These are phyloP conservation scores for Calycina herbarum DNA, from an alignment of 2,329 filamentous ascomycete genomes.

Conservation along the genomic window DNA sequence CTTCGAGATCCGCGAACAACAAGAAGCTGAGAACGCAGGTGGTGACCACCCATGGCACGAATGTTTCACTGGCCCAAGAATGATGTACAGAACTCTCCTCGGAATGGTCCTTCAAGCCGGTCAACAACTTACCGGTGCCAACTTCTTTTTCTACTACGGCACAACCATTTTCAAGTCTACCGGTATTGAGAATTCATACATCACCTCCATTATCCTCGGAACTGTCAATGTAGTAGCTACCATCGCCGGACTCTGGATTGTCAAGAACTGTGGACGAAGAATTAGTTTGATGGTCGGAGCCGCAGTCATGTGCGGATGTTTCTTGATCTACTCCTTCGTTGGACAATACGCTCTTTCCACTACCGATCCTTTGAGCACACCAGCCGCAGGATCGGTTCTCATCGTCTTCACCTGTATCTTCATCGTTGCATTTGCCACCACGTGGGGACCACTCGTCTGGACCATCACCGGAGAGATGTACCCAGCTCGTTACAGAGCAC, in stretches of 20 bases:
- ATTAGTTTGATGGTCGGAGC: slow-evolving; percentile 63
- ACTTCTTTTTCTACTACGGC: slow-evolving; percentile 69
- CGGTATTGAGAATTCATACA: slow-evolving; percentile 63
- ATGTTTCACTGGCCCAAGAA: slow-evolving; percentile 67
- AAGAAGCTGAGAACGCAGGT: slow-evolving; percentile 47
- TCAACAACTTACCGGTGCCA: slow-evolving; percentile 68
- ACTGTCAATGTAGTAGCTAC: slow-evolving; percentile 69
- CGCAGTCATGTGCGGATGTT: slow-evolving; percentile 60
- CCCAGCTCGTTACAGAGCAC: slow-evolving; percentile 60
- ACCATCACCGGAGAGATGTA: slow-evolving; percentile 66
- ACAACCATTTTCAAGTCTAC: slow-evolving; percentile 66
- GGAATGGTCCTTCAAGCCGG: slow-evolving; percentile 64
- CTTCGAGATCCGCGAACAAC: slow-evolving; percentile 51
- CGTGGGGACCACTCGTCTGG: slow-evolving; percentile 72
- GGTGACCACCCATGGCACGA: slow-evolving; percentile 47
- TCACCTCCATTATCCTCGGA: slow-evolving; percentile 67
- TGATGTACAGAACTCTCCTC: slow-evolving; percentile 63
- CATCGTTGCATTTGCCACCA: slow-evolving; percentile 63
- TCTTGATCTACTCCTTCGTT: slow-evolving; percentile 56
- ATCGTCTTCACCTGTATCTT: slow-evolving; percentile 70
- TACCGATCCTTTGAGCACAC: slow-evolving; percentile 45
- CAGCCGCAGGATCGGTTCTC: slow-evolving; percentile 56
- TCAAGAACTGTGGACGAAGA: slow-evolving; percentile 65
- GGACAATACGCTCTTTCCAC: slow-evolving; percentile 49
- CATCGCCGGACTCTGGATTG: slow-evolving; percentile 63